phyloP scores from a whole-genome alignment of 1,284 basidiomycete species.

The Omphalotus olearius region DNA sequence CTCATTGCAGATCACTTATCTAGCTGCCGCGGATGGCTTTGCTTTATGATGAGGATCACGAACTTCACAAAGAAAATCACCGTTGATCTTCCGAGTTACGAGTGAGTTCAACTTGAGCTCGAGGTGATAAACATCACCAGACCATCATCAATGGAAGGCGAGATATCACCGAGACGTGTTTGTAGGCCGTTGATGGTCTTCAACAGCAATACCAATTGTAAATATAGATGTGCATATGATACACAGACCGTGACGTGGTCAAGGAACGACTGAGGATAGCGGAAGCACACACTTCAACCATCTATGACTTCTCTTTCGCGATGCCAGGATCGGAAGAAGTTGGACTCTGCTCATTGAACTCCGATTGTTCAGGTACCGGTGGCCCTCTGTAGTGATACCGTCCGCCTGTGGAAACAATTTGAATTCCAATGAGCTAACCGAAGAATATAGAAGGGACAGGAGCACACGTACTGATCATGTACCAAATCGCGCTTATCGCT shows the following conservation, averaged over 20 bases:
- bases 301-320: background rate
- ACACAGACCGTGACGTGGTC: no score
- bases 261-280: no score
- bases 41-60: background rate
- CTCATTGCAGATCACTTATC: background rate
- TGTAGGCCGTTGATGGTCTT: no score
- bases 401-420: slow-evolving; percentile 27
- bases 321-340: background rate
- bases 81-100: background rate
- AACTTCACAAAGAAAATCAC: background rate
- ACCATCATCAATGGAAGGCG: no score
- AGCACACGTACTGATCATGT: slow-evolving; percentile 43
- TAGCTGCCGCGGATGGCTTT: background rate
- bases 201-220: no score
- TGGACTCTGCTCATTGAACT: background rate
- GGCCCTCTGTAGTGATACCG: slow-evolving; percentile 36
- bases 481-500: slow-evolving; percentile 52
- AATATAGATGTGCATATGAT: no score
- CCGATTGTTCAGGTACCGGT: slow-evolving; percentile 19
- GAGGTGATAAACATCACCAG: no score
- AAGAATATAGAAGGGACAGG: background rate
- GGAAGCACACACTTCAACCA: no score
- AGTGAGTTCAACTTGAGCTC: background rate
- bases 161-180: no score
- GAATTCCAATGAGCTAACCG: background rate